phyloP scores from a whole-genome alignment of 2,329 filamentous ascomycete genomes.

The Thermomyces lanuginosus region DNA sequence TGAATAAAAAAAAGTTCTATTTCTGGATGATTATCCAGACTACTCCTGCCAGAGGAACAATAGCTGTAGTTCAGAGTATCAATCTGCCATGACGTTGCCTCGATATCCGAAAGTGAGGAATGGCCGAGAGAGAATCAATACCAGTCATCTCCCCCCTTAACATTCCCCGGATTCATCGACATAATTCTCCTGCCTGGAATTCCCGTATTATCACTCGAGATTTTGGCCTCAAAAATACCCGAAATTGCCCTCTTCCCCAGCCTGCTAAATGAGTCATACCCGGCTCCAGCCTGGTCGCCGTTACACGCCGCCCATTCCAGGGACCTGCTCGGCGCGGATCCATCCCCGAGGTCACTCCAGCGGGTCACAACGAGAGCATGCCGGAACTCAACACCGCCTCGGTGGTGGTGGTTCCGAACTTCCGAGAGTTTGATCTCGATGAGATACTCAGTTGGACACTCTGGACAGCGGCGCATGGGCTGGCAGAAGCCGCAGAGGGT shows the following conservation, averaged over 20 bases:
- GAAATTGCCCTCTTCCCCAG: slow-evolving; percentile 41
- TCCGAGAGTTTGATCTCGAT: slow-evolving; percentile 44
- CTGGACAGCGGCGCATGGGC: slow-evolving; percentile 44
- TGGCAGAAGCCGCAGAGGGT: slow-evolving; percentile 39
- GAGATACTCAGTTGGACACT: slow-evolving; percentile 47
- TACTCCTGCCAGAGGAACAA: too few relatives aligned
- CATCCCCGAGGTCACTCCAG: slow-evolving; percentile 46
- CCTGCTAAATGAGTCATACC: slow-evolving; percentile 38
- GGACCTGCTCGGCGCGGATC: slow-evolving; percentile 30
- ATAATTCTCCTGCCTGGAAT: slow-evolving; percentile 43
- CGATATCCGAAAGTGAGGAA: too few relatives aligned
- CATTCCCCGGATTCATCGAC: slow-evolving; percentile 41
- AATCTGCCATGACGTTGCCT: too few relatives aligned
- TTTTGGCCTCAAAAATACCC: slow-evolving; percentile 42
- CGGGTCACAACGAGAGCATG: slow-evolving; percentile 44
- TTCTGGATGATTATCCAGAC: too few relatives aligned
- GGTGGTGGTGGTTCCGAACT: slow-evolving; percentile 21
- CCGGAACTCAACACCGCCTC: slow-evolving; percentile 33
- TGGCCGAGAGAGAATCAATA: too few relatives aligned
- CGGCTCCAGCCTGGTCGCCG: slow-evolving; percentile 19
- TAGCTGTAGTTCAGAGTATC: too few relatives aligned
- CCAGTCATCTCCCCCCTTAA: slow-evolving; percentile 41
- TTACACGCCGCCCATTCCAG: slow-evolving; percentile 42
- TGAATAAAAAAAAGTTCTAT: too few relatives aligned
- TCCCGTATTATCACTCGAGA: slow-evolving; percentile 35